Evolutionary conservation across 352 stramenopile genomes (phyloP).

Genomic region (Globisporangium perplexum): DNA sequence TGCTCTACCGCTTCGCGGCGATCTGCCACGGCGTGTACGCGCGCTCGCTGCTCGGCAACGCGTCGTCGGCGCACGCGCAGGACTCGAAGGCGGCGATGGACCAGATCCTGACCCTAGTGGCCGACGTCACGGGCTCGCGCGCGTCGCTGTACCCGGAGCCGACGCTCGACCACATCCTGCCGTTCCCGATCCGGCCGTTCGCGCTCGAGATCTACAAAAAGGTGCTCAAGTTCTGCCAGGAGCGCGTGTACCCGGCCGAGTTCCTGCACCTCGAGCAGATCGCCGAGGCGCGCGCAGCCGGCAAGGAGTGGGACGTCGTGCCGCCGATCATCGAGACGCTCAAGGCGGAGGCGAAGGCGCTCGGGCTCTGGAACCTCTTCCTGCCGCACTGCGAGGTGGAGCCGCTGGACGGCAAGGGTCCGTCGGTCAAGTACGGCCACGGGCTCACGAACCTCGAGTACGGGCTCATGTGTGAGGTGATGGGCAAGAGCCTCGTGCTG

Average conservation of each 20-base stretch:
- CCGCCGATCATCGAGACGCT: slow-evolving; percentile 88
- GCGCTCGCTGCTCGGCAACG: slow-evolving; percentile 67
- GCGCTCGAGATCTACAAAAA: slow-evolving; percentile 80
- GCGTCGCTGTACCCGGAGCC: slow-evolving; percentile 39
- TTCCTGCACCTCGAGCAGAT: slow-evolving; percentile 76
- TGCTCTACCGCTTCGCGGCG: slow-evolving; percentile 70
- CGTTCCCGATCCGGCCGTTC: slow-evolving; percentile 72
- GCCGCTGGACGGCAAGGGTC: slow-evolving; percentile 32
- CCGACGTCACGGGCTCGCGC: slow-evolving; percentile 25
- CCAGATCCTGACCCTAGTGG: slow-evolving; percentile 40
- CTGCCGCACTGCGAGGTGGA: slow-evolving; percentile 62
- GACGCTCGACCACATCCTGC: slow-evolving; percentile 46
- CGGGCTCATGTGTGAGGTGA: slow-evolving; percentile 94
- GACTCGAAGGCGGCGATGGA: slow-evolving; percentile 67
- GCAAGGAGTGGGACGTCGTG: slow-evolving; percentile 74
- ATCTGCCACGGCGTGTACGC: slow-evolving; percentile 82
- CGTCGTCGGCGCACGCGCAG: slow-evolving; percentile 69
- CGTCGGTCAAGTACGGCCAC: slow-evolving; percentile 52
- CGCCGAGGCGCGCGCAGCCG: slow-evolving; percentile 37
- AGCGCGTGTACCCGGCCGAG: slow-evolving; percentile 90
- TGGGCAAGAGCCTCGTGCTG: slow-evolving; percentile 88
- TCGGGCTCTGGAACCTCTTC: slow-evolving; percentile 97
- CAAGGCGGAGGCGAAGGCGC: slow-evolving; percentile 85
- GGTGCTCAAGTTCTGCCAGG: slow-evolving; percentile 84
- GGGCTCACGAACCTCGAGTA: slow-evolving; percentile 92